Base-by-base conservation (phyloP, 345 rosid species). In the Salix viminalis region DNA sequence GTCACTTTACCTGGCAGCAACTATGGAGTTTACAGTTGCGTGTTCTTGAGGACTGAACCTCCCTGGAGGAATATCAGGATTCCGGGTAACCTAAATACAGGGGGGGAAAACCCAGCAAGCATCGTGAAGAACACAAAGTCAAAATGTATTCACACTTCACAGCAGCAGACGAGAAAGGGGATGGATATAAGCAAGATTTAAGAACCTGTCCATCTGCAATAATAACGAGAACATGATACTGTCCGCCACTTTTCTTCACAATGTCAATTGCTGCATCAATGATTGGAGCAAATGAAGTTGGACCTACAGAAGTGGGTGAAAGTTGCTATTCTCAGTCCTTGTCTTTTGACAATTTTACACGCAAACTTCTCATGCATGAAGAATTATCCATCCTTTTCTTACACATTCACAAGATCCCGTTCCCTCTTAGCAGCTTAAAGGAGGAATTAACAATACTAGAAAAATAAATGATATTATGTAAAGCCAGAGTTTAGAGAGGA, bases 271-370 rank as follows among this genome's bases (percentile, higher is more conserved):
- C 98, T 1, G 92, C 96, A 83, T 93, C 88, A 74, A 96, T 87
- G 58, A 93, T 87, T 2, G 98, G 97, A 0, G 94, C 94, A 91
- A 96, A 96, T 26, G 99, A 96, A 52, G 99, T 96, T 70, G 99
- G 98, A 66, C 99, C 99, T 96, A 74, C 18, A 76, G 58, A 65
- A 16, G 67, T 70, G 10, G 21, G 34, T 28, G 68, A 36, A 74
- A 65, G 66, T 24, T 15, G 32, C 21, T 58, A 76, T 44, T 44
- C 50, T 73, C 69, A 60, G n/a, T 62, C 67, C 26, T 54, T 19
- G 37, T 23, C n/a, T 13, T 18, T 30, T 8, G 14, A 58, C 21
- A 36, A 19, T 36, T 32, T 30, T 15, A 32, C 16, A 75, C 2
- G 15, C 42, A 56, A 1, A 75, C 18, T 64, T 41, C 78, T 69